Evolutionary conservation across 2,329 filamentous ascomycete species (phyloP).

Genomic region (Aspergillus caelatus): DNA sequence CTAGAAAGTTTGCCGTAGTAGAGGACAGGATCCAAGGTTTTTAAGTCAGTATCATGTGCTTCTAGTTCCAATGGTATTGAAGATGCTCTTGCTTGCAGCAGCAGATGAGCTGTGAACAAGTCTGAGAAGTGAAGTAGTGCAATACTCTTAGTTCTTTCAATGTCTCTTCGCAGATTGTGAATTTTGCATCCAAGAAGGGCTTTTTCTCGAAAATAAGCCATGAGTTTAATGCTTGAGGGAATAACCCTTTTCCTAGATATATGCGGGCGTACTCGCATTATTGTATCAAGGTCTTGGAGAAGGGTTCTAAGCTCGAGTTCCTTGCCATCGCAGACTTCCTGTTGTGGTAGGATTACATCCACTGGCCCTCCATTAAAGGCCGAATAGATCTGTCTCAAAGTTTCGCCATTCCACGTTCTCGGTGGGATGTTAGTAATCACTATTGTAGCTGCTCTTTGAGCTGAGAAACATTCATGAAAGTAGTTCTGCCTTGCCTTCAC

Average conservation of each 20-base stretch:
- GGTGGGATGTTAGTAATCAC: constrained; percentile 35
- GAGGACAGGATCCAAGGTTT: not conserved
- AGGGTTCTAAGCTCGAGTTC: not conserved
- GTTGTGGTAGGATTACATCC: constrained; percentile 1
- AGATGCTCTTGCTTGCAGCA: constrained; percentile 21
- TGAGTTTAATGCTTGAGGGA: no score
- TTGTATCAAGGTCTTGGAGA: not conserved
- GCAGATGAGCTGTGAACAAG: constrained; percentile 11
- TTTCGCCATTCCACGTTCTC: not conserved
- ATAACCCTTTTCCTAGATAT: not conserved
- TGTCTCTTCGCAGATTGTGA: not conserved
- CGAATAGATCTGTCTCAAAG: constrained; percentile 4
- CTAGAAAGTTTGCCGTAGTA: not conserved
- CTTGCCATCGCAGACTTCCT: not conserved
- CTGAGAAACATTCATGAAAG: constrained; percentile 20
- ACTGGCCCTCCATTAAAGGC: not conserved
- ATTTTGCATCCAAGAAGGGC: not conserved
- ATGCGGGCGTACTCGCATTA: not conserved
- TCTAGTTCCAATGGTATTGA: constrained; percentile 18
- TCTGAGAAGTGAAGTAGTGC: constrained; percentile 21
- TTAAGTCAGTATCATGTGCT: constrained; percentile 1
- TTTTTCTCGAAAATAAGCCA: not conserved
- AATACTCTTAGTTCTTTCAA: not conserved
- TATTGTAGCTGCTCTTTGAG: constrained; percentile 33
- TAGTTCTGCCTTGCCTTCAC: constrained; percentile 32